Conservation (phyloP, 495 filamentous ascomycete species). For the Talaromyces adpressus region DNA sequence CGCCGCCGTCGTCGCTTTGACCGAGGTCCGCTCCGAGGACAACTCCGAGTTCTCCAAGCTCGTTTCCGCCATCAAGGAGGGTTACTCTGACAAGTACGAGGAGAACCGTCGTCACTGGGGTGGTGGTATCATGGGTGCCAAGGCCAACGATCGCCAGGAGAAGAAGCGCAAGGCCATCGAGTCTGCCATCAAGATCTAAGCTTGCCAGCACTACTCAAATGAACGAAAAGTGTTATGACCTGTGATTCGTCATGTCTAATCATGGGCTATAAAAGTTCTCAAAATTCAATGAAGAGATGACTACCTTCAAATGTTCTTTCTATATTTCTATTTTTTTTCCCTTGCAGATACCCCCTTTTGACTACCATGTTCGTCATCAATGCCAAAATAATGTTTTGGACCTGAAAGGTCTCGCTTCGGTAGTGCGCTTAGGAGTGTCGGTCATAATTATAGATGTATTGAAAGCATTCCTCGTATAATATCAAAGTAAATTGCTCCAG, state of each 20-base stretch:
- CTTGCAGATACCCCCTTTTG: slow-evolving; percentile 3
- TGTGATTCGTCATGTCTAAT: not conserved
- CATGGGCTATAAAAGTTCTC: slow-evolving; percentile 4
- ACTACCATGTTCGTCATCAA: not conserved
- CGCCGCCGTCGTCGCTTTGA: slow-evolving; percentile 89
- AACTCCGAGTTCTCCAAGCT: slow-evolving; percentile 96
- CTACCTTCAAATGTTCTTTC: not conserved
- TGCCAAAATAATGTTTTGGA: not conserved
- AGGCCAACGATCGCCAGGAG: slow-evolving; percentile 86
- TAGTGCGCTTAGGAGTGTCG: not conserved
- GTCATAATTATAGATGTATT: not conserved
- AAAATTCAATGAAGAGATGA: slow-evolving; percentile 6
- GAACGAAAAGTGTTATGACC: not conserved
- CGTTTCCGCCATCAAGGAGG: slow-evolving; percentile 93
- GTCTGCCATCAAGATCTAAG: slow-evolving; percentile 90
- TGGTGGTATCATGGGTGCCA: slow-evolving; percentile 98
- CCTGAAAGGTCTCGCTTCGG: not conserved
- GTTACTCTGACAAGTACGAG: slow-evolving; percentile 93
- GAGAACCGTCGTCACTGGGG: slow-evolving; percentile 92
- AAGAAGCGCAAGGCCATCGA: slow-evolving; percentile 97
- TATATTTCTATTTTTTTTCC: not conserved
- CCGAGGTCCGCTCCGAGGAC: slow-evolving; percentile 95
- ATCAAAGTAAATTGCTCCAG: not conserved
- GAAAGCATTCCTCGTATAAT: not conserved
- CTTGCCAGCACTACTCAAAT: not conserved